Base-by-base conservation (phyloP, 1,139 yeast genomes). In the Tardiomyces blankii region DNA sequence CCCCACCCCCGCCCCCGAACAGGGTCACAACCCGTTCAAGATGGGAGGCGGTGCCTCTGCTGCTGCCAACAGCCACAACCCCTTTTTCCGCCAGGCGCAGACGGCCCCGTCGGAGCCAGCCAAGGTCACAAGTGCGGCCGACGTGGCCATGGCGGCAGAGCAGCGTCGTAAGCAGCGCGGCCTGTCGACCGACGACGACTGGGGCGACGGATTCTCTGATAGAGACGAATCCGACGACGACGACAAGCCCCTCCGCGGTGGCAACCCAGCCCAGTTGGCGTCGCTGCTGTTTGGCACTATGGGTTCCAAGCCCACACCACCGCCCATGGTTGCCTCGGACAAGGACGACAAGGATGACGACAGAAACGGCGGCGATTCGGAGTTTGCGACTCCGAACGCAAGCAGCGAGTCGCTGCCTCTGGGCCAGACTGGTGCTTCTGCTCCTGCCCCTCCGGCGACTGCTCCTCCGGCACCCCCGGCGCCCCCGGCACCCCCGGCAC, bases 201-300 rank as follows among this genome's bases (percentile, higher is more conserved):
- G 84, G 83, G 79, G 83, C 51, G 80, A 54, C 35, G 51, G 51
- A 25, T 44, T 46, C n/a, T 57, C 65, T 3, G 59, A 73, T 67
- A 80, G 74, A 21, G 77, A 70, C 66, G 56, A 57, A 23, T 57
- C 61, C 5, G 66, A 61, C 41, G 80, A 75, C 23, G 78, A 72
- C 30, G 75, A 72, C 16, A 57, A 56, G 4, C 74, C 76, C 2
- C 71, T 72, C 46, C 68, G 64, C 2, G 61, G 61, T 38, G 59
- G 62, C 12, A 65, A 80, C 40, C 82, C 85, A 13, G 78, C 82
- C 2, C 74, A 76, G 47, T 69, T 80, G 49, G 85, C 86, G 1
- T 77, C 78, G 51, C 65, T 78, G 56, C 66, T 80, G 47, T 79
- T 80, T 59, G 82, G 84, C 2, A 77, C 82, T 2, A 77, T 78